Evolutionary conservation across 2,329 filamentous ascomycete species (phyloP), one percentile per base, ranked within the genome.

Genomic region (Talaromyces marneffei): DNA sequence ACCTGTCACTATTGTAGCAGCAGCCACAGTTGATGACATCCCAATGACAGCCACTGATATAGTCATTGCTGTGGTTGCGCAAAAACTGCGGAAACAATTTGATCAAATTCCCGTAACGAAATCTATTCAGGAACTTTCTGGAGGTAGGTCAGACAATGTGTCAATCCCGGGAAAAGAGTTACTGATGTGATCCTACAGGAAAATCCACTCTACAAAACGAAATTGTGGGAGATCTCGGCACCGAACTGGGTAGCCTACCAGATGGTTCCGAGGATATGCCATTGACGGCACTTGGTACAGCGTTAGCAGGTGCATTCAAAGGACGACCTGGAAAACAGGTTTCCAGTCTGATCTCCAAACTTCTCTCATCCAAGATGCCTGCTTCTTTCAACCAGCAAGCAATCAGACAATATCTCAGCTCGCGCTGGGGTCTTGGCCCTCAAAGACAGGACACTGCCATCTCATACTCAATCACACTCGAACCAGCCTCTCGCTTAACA

Each of bases 351-450:
- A 89, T 97, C 75, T 94, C 94, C 54, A 88, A 93, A 68, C 82
- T 97, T 74, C 93, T 99, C 46, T 97, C 94, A 1, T 97, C 94
- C 33, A 99, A 97, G 80, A 97, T 99, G 94, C 94, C 94, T 53
- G 94, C 93, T 80, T 94, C 94, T 64, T 99, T 99, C 85, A 99
- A 97, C 76, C 97, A 97, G 75, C 97, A 93, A 71, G 84, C 91
- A 10, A 90, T 95, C 52, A 86, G 94, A 71, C 97, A 99, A 79
- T 94, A 97, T 73, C 80, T 99, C 46, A 93, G 97, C 79, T 91
- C 90, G 16, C 85, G 91, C 75, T 99, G 93, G 92, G 94, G 94
- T 60, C 81, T 99, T 61, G 91, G 83, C 3, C 74, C 87, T 18
- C 94, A 94, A 29, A 85, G 94, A 70, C 94, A 99, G 74, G 93